Evolutionary conservation across 352 stramenopile genomes (phyloP).

Genomic region (Peronospora farinosa): DNA sequence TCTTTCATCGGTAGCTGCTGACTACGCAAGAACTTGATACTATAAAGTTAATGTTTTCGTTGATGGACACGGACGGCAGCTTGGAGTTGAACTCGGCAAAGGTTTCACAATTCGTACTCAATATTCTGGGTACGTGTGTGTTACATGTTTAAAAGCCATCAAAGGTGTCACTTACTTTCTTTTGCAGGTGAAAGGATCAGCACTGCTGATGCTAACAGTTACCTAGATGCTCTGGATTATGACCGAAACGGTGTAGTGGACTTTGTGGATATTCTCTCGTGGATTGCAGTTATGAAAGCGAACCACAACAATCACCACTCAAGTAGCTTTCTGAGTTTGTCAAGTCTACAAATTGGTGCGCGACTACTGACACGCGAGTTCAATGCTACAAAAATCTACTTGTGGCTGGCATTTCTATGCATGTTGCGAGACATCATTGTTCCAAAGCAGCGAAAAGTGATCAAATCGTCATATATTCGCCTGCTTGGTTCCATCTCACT

Average conservation of each 20-base stretch:
- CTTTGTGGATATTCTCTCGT: constrained; percentile 72
- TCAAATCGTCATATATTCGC: no score
- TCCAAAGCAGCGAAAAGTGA: constrained; percentile 28
- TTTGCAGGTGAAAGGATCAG: constrained; percentile 54
- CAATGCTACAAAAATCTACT: constrained; percentile 17
- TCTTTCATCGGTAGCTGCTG: constrained; percentile 32
- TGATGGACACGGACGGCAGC: constrained; percentile 73
- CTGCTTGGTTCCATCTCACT: constrained; percentile 22
- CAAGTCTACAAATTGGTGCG: constrained; percentile 12
- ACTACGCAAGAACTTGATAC: constrained; percentile 59
- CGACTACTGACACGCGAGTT: constrained; percentile 10
- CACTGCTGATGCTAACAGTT: constrained; percentile 39
- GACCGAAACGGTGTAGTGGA: constrained; percentile 68
- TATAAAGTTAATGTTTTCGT: constrained; percentile 73
- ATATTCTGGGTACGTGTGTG: constrained; percentile 51
- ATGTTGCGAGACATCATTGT: constrained; percentile 34
- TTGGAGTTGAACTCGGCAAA: constrained; percentile 54
- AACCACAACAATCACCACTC: constrained; percentile 37
- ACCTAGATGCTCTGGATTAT: constrained; percentile 67
- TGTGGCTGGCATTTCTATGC: constrained; percentile 33
- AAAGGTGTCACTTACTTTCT: not conserved
- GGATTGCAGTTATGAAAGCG: constrained; percentile 65
- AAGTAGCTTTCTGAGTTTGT: constrained; percentile 14
- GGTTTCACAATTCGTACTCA: constrained; percentile 63
- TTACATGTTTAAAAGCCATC: not conserved